A percentile compares a stretch with the other conserved stretches of the same genome.
Evolutionary conservation across 1,284 basidiomycete genomes (phyloP).

Genomic region (Rhizopogon parksii): DNA sequence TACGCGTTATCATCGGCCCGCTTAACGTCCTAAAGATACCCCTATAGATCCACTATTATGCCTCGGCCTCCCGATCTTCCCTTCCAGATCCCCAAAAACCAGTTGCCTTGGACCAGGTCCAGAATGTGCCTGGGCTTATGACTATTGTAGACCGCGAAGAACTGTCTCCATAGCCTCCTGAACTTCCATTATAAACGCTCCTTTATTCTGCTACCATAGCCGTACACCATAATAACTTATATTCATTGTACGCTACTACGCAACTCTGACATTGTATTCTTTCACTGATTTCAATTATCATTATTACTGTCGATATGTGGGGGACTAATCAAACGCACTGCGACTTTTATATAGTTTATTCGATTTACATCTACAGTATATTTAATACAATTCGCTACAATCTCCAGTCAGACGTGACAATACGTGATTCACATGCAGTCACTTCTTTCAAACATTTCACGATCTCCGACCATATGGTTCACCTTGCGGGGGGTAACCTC

Average conservation of each 20-base stretch:
- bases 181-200: conserved; percentile 8
- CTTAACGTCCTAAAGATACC: conserved; percentile 4
- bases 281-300: neutral
- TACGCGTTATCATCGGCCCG: conserved; percentile 1
- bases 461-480: neutral
- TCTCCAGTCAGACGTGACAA: neutral
- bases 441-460: neutral
- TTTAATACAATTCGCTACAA: neutral
- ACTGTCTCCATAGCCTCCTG: conserved; percentile 14
- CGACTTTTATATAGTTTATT: neutral
- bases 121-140: conserved; percentile 56
- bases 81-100: conserved; percentile 43
- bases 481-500: neutral
- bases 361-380: neutral
- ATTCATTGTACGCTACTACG: conserved; percentile 2
- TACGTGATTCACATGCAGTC: neutral
- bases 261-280: neutral
- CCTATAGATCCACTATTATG: conserved; percentile 53
- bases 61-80: conserved; percentile 42
- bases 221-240: conserved; percentile 1
- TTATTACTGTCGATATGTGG: too few relatives aligned
- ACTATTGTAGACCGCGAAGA: conserved; percentile 44
- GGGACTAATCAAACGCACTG: too few relatives aligned
- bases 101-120: conserved; percentile 45
- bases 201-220: neutral